phyloP scores from a whole-genome alignment of 163 green algal genomes.

The Scenedesmus sp. region DNA sequence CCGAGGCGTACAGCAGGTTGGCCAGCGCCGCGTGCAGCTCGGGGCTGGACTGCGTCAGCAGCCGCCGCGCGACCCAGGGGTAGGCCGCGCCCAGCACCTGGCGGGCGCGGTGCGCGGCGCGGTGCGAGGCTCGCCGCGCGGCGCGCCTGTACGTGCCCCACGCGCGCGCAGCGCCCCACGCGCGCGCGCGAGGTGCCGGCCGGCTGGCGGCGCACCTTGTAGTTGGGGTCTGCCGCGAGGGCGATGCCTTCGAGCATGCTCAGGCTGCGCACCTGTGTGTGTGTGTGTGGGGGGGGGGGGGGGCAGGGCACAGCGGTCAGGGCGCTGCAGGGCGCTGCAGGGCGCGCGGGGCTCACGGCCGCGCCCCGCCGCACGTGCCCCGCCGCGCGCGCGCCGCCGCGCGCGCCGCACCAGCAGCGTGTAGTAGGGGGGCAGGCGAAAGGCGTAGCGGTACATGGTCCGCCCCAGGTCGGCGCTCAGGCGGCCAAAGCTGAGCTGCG shows the following conservation, averaged over 20 bases:
- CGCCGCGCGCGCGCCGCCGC: too few species aligned
- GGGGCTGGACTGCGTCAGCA: constrained; percentile 78
- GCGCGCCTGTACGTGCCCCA: too few species aligned
- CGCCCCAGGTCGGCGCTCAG: constrained; percentile 71
- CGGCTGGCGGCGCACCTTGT: constrained; percentile 77
- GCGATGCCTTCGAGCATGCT: constrained; percentile 95
- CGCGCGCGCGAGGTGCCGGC: too few species aligned
- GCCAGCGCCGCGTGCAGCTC: constrained; percentile 79
- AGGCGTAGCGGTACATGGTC: constrained; percentile 78
- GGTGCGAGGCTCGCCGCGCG: too few species aligned
- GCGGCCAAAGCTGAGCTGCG: constrained; percentile 83
- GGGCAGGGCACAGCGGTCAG: too few species aligned
- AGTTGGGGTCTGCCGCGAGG: constrained; percentile 83
- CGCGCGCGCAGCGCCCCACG: not conserved
- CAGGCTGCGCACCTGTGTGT: constrained; percentile 75
- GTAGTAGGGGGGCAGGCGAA: constrained; percentile 93
- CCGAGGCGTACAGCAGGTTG: constrained; percentile 77
- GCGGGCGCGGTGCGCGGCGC: not conserved
- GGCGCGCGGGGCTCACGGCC: too few species aligned
- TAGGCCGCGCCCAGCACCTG: constrained; percentile 85
- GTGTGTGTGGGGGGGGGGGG: too few species aligned
- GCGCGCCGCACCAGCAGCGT: constrained; percentile 95
- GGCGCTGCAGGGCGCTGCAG: too few species aligned
- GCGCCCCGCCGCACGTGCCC: too few species aligned
- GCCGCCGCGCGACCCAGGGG: constrained; percentile 86